A percentile compares a stretch with the other conserved stretches of the same genome.
Evolutionary conservation across 2,329 filamentous ascomycete genomes (phyloP).

Genomic region (Pseudogymnoascus pannorum): DNA sequence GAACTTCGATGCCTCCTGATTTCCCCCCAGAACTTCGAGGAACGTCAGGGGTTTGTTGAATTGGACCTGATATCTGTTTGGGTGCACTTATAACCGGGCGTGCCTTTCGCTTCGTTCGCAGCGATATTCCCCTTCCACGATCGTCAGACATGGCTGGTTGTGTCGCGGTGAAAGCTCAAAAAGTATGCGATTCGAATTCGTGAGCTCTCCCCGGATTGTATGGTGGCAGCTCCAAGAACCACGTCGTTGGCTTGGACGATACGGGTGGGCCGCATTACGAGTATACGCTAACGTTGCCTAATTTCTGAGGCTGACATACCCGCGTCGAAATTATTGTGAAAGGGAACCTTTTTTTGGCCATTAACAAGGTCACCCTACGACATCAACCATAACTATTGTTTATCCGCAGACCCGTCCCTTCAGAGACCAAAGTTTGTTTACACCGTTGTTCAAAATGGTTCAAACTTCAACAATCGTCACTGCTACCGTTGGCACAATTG

Average conservation of each 20-base stretch:
- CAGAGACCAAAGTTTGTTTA: constrained; percentile 5
- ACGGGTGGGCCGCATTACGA: not conserved
- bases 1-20: constrained; percentile 25
- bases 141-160: constrained; percentile 50
- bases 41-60: constrained; percentile 43
- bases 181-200: not conserved
- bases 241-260: not conserved
- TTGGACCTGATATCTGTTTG: constrained; percentile 54
- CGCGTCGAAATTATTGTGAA: constrained; percentile 2
- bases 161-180: not conserved
- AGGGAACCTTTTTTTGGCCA: constrained; percentile 8
- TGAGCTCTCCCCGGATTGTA: constrained; percentile 1
- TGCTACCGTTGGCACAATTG: constrained; percentile 53
- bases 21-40: constrained; percentile 32
- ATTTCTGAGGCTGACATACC: not conserved
- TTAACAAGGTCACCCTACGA: constrained; percentile 5
- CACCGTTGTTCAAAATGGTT: constrained; percentile 32
- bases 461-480: constrained; percentile 50
- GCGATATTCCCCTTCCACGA: constrained; percentile 50
- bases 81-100: constrained; percentile 57
- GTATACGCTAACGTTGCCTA: constrained; percentile 10
- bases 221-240: not conserved
- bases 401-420: not conserved
- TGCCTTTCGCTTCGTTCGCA: constrained; percentile 54
- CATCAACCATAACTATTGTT: constrained; percentile 10